phyloP scores from a whole-genome alignment of 208 protist genomes.

The Trypanosoma scelopori region DNA sequence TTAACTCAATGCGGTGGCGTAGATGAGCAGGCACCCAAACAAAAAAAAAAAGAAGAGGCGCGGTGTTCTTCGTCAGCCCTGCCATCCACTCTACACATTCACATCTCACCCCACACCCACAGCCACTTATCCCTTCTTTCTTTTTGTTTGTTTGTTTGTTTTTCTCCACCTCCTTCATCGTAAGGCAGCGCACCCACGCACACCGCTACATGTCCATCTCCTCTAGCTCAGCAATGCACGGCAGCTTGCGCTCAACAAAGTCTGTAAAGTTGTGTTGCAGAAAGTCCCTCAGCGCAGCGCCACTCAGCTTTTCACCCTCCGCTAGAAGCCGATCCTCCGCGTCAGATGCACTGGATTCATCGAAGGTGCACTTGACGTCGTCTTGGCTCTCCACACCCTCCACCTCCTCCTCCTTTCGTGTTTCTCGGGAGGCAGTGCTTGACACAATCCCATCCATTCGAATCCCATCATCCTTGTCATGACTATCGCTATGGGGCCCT shows the following conservation, averaged over 20 bases:
- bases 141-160: too few species aligned
- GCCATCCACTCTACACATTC: too few species aligned
- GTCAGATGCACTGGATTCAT: constrained; percentile 20
- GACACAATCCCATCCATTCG: not conserved
- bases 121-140: constrained; percentile 4
- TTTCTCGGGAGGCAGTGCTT: not conserved
- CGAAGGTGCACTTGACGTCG: constrained; percentile 18
- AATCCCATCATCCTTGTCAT: not conserved
- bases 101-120: too few species aligned
- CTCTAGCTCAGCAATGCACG: constrained; percentile 23
- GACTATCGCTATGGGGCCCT: too few species aligned
- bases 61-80: too few species aligned
- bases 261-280: constrained; percentile 83
- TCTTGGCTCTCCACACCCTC: constrained; percentile 26
- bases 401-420: not conserved
- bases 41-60: too few species aligned
- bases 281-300: constrained; percentile 63
- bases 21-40: too few species aligned
- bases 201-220: constrained; percentile 4
- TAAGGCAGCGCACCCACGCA: too few species aligned
- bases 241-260: constrained; percentile 49
- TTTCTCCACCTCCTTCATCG: too few species aligned
- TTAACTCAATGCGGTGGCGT: too few species aligned
- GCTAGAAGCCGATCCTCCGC: constrained; percentile 48
- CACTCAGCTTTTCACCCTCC: constrained; percentile 54